Evolutionary conservation across 2,329 filamentous ascomycete genomes (phyloP).

Genomic region (Sporothrix protearum): DNA sequence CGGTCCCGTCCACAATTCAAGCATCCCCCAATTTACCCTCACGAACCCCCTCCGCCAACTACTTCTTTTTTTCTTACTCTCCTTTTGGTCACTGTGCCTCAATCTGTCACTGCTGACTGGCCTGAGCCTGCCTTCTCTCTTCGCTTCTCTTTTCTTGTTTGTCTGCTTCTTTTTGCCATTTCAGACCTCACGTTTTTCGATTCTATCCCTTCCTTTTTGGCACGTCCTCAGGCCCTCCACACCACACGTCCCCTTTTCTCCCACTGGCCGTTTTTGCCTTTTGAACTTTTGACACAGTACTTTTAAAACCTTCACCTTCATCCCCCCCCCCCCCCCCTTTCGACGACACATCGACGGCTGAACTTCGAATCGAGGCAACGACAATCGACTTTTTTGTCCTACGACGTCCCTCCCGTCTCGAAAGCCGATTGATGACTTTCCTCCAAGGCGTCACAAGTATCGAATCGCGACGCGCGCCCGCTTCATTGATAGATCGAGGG

Average conservation of each 20-base stretch:
- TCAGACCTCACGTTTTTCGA: not conserved
- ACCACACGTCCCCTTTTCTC: not conserved
- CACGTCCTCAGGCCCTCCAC: slow-evolving; percentile 1
- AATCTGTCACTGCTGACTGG: not conserved
- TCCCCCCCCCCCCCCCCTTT: slow-evolving; percentile 1
- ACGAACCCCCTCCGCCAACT: slow-evolving; percentile 2
- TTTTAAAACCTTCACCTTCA: not conserved
- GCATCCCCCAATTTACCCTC: slow-evolving; percentile 22
- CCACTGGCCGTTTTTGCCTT: slow-evolving; percentile 6
- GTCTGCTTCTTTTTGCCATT: not conserved
- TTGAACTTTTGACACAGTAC: not conserved
- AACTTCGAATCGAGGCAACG: slow-evolving; percentile 1
- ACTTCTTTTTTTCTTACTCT: not conserved
- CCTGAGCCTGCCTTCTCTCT: not conserved
- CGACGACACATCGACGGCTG: slow-evolving; percentile 7
- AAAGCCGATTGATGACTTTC: not conserved
- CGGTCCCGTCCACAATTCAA: slow-evolving; percentile 1
- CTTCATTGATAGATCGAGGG: not conserved
- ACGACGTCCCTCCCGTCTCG: not conserved
- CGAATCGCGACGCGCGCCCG: slow-evolving; percentile 6
- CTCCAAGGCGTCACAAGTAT: not conserved
- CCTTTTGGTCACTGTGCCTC: not conserved
- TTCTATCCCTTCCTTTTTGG: slow-evolving; percentile 16
- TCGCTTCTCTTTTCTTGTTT: slow-evolving; percentile 5
- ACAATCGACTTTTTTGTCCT: not conserved